phyloP scores from a whole-genome alignment of 2,329 filamentous ascomycete genomes.

The Reticulascus tulasneorum region DNA sequence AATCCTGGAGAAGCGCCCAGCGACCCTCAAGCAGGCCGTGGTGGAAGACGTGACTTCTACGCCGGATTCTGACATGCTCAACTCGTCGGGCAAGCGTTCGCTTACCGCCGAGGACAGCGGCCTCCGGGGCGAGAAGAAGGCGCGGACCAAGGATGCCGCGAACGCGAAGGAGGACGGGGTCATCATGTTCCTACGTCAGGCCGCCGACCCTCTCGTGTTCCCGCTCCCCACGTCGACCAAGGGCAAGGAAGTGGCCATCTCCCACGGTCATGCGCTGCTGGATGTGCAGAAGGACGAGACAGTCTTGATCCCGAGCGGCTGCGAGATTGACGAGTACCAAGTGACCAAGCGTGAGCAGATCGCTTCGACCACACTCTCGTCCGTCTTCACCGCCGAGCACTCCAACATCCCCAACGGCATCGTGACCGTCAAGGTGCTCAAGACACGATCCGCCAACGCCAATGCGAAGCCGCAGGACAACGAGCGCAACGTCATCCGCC shows the following conservation, averaged over 20 bases:
- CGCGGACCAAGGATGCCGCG: constrained; percentile 31
- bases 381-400: constrained; percentile 52
- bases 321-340: constrained; percentile 49
- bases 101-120: constrained; percentile 41
- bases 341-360: constrained; percentile 55
- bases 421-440: constrained; percentile 59
- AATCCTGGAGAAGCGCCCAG: constrained; percentile 51
- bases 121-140: constrained; percentile 35
- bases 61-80: constrained; percentile 30
- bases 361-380: constrained; percentile 49
- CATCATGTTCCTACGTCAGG: constrained; percentile 50
- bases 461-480: constrained; percentile 43
- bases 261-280: constrained; percentile 46
- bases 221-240: constrained; percentile 44
- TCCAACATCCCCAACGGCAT: constrained; percentile 49
- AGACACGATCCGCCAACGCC: constrained; percentile 39
- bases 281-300: constrained; percentile 48
- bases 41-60: constrained; percentile 15
- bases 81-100: constrained; percentile 48
- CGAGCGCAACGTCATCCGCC: constrained; percentile 53
- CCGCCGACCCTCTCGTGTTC: constrained; percentile 47
- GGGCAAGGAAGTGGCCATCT: constrained; percentile 41
- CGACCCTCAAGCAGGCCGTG: constrained; percentile 29
- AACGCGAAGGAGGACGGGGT: constrained; percentile 41
- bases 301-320: constrained; percentile 43